These are phyloP conservation scores for Eimeria brunetti DNA, from an alignment of 169 alveolate species.

Conservation along the genomic window DNA sequence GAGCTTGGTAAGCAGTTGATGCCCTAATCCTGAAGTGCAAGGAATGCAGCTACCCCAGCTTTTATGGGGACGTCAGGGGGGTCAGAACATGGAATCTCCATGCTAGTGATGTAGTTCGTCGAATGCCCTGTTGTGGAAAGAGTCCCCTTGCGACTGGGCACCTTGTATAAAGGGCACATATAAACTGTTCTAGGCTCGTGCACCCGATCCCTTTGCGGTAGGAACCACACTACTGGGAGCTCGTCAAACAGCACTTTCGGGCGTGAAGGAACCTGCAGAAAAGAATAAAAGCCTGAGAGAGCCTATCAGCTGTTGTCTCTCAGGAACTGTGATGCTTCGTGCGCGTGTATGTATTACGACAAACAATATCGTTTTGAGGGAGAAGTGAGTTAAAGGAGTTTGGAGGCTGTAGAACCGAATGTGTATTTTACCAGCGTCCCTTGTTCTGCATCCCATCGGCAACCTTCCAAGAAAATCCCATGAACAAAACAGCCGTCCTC, in stretches of 20 bases:
- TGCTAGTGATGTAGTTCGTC: conserved; percentile 95
- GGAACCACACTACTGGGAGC: conserved; percentile 94
- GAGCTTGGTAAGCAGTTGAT: not conserved
- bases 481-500: conserved; percentile 93
- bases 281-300: conserved; percentile 63
- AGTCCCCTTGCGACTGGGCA: conserved; percentile 95
- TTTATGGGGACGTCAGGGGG: conserved; percentile 93
- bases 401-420: not conserved
- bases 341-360: not conserved
- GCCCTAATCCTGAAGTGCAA: conserved; percentile 91
- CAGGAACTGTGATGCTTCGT: not conserved
- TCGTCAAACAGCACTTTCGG: conserved; percentile 94
- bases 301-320: not conserved
- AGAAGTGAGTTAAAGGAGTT: not conserved
- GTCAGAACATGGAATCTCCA: conserved; percentile 93
- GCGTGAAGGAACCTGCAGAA: conserved; percentile 85
- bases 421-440: conserved; percentile 35
- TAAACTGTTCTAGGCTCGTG: conserved; percentile 89
- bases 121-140: conserved; percentile 96
- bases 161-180: conserved; percentile 93
- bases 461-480: conserved; percentile 95
- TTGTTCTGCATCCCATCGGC: conserved; percentile 90
- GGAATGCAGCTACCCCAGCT: conserved; percentile 97
- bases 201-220: conserved; percentile 91
- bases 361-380: too few species aligned